Base-by-base conservation (phyloP, 202 grass and related monocot species). In the Elaeis oleifera region DNA sequence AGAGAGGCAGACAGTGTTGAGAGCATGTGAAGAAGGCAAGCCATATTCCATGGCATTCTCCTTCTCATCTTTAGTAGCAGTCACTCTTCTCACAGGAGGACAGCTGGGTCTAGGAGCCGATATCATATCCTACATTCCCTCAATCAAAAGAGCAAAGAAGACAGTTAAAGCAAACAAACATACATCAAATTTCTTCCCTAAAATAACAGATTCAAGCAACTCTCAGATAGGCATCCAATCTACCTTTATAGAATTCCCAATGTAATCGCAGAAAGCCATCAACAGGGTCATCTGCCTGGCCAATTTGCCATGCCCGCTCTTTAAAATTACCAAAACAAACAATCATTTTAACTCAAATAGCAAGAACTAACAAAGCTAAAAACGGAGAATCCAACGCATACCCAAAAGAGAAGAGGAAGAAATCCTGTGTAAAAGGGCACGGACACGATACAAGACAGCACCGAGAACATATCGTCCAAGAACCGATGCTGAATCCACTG, bases 401-500 rank as follows among this genome's bases (percentile, higher is more conserved):
- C 94, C 94, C 94, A 99, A 65, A 94, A 99, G 26, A 99, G 85
- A 28, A 94, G 74, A 51, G 94, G 88, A 31, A 99, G 85, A 66
- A 99, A 99, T 75, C 88, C 94, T 15, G 88, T 99, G 72, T 94
- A 99, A 73, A 99, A 99, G 22, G 94, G 88, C 62, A 89, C 94
- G 11, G 88, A 94, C 16, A 99, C 88, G 80, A 86, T 65, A 61
- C 88, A 86, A 57, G 94, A 99, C 59, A 99, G 70, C 65, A 76
- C 20, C 8, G 94, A 87, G 80, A 99, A 99, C 60, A 99, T 69
- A 50, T 73, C 78, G 81, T 99, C 94, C 54, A 92, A 74, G 54
- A 84, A 66, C 58, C 16, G 79, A 70, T 89, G 77, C 5, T 89
- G 88, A 9, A 73, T 50, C 75, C 61, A 89, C 94, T 99, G 88